Base-by-base conservation (phyloP, 345 rosid species). In the Cardamine chenopodiifolia region DNA sequence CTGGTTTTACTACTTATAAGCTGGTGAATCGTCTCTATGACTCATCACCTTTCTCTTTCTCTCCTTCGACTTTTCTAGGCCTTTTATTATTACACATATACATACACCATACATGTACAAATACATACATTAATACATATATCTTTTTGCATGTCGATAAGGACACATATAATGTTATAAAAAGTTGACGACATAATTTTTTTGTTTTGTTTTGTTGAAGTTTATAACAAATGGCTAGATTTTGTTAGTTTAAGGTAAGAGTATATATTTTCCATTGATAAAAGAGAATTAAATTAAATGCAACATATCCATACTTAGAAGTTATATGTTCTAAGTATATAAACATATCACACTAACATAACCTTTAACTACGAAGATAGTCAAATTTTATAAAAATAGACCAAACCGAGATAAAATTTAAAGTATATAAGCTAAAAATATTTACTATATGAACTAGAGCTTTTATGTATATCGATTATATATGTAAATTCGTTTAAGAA, bases 61-160 rank as follows among this genome's bases (percentile, higher is more conserved):
- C 48, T 53, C 13, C 50, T 56, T 74, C 50, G 15, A 69, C 70
- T 68, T 61, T 68, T 75, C 57, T 68, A 34, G 45, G 39, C 69
- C 62, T 60, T 60, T 55, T 37, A 25, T 50, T 52, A 3, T 39
- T 68, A 47, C 26, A 47, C 23, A 73, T 40, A 25, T 55, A 17
- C 19, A 17, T 45, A n/a, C 49, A 45, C 22, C 22, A 17, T 45
- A 74, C 59, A 56, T 58, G 39, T 73, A 73, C 31, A 28, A 49
- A 49, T 31, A 52, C 59, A 47, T 17, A 25, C 8, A 47, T 50
- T 31, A 3, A 49, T 66, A n/a, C n/a, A n/a, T n/a, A n/a, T n/a
- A n/a, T 57, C 14, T 49, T 52, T 75, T 62, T 70, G 75, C 79
- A 77, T 76, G 76, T 63, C 9, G 80, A 70, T 22, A 57, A 64